Evolutionary conservation across 2,329 filamentous ascomycete species (phyloP), one percentile per base, ranked within the genome.

Genomic region (Diaporthe vexans): DNA sequence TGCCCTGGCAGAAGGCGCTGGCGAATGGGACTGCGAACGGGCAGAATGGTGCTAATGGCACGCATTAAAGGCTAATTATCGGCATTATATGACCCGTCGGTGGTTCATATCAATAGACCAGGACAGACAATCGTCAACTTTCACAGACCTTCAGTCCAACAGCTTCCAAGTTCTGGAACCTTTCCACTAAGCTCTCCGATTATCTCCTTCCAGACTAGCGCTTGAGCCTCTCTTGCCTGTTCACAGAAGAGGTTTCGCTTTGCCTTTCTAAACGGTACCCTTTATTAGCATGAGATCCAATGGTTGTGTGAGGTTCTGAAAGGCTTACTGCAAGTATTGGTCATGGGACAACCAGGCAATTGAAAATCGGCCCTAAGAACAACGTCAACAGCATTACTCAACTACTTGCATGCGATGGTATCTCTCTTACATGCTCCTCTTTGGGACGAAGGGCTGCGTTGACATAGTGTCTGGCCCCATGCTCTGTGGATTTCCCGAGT

Each of bases 1-100:
- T 86, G 73, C 81, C 83, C 7, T 86, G 84, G 84, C 84, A 86
- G 78, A 74, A 74, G 17, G 56, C 73, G 21, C 29, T 74, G n/a
- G 70, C 58, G 8, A 40, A 46, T 58, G 54, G 52, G 10, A 52
- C 24, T 9, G 21, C 10, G 17, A 73, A 71, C 7, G 72, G 73
- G 26, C 48, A 43, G 5, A 58, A 73, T n/a, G 69, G 69, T 17
- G 63, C 46, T 11, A 76, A 74, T 37, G 69, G 46, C 1, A 21
- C 43, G 17, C 29, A 61, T 52, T 59, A 5, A 51, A n/a, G n/a
- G n/a, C n/a, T n/a, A n/a, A n/a, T n/a, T n/a, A n/a, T n/a, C n/a
- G n/a, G n/a, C n/a, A n/a, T n/a, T n/a, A n/a, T n/a, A n/a, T n/a
- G n/a, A n/a, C n/a, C n/a, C n/a, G n/a, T n/a, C n/a, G n/a, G n/a